Evolutionary conservation across 441 rosid species (phyloP), one percentile per base, ranked within the genome.

Genomic region (Geranium incanum): DNA sequence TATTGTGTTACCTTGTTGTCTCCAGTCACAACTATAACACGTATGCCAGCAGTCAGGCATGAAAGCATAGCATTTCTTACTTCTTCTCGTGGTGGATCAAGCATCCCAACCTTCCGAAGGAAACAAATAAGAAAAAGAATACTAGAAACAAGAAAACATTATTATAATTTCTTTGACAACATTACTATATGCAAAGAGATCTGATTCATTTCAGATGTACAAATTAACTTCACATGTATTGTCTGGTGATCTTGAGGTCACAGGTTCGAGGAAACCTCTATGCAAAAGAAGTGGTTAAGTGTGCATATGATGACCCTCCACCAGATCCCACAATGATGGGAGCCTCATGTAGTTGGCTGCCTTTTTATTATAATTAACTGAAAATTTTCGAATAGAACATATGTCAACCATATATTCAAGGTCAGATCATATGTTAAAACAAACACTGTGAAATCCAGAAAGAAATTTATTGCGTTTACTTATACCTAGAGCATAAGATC

Each of bases 21-120:
- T 78, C 99, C 99, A 36, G 99, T 95, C 41, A 95, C 98, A 77
- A 95, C 99, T 79, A 92, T 92, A 78, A 95, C 99, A 77, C 99
- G 99, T 72, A 95, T 92, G 52, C 99, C 99, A 81, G 99, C 99
- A 79, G 93, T 88, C 97, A 88, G 85, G 87, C 99, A 95, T 57
- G 97, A 83, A 77, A 90, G 85, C 92, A 95, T 95, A 75, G 99
- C 98, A 84, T 82, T 89, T 81, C 86, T 88, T 70, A 95, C 99
- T 90, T 92, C 99, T 79, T 91, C 87, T 80, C 99, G 87, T 64
- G 98, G 98, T 73, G 99, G 99, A 86, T 95, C 99, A 87, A 88
- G 91, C 92, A 95, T 91, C 83, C 99, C 99, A 81, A 95, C 96
- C 98, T 95, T 84, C 70, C 74, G 72, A 70, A 72, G 55, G 6